Evolutionary conservation across 2,329 filamentous ascomycete species (phyloP), one percentile per base, ranked within the genome.

Genomic region (Amauroascus niger): DNA sequence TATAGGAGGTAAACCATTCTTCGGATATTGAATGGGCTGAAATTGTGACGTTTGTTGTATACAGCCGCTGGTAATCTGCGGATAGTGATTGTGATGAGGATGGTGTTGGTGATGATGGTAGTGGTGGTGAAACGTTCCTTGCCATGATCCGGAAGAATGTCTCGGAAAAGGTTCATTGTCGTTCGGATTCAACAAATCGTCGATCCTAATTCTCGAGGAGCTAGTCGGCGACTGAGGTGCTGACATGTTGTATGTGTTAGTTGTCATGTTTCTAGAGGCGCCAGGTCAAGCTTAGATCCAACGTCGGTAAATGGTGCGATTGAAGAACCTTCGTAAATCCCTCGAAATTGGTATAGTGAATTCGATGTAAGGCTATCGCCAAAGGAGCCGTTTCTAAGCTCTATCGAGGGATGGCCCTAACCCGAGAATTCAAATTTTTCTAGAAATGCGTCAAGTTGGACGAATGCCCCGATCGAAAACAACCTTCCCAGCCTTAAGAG

Each of bases 171-270:
- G 13, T 3, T 43, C 28, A 16, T 53, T 40, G 39, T 32, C 28
- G 16, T 47, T 54, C 20, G 55, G 55, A 22, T 57, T 57, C 9
- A 57, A 33, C 20, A 57, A 30, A 9, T 46, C 33, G 32, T 55
- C 49, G 24, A 57, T 57, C 20, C 30, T 50, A 16, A 57, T 57
- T 5, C 55, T 43, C 20, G 48, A 41, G 9, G 55, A 49, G n/a
- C 33, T 52, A 13, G 51, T 49, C 6, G 55, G 52, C 9, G 55
- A 54, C 16, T 26, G 39, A 35, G 52, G 52, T 7, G 52, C 26
- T 5, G 52, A 47, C 3, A 41, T 4, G 30, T 50, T 28, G 28
- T 50, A 46, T 24, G 39, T 37, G 26, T 18, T 39, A 20, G 50
- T 20, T 11, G 50, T 22, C 50, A 52, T 52, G 7, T 22, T 52